phyloP scores from a whole-genome alignment of 805 yeast species.

The Yamadazyma sp. region DNA sequence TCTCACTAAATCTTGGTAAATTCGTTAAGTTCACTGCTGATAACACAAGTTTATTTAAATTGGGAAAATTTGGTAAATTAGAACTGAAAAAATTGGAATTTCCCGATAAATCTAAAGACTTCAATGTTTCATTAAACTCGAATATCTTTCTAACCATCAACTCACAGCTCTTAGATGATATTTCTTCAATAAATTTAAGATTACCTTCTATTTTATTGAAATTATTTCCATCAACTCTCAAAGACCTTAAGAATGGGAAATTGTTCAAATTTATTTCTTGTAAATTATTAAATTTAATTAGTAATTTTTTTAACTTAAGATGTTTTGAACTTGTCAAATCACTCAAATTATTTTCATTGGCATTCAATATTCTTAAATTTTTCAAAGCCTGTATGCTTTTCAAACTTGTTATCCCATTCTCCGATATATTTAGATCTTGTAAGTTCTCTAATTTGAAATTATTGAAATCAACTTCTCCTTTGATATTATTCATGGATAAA shows the following conservation, averaged over 20 bases:
- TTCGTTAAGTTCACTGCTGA: conserved; percentile 43
- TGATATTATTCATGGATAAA: conserved; percentile 39
- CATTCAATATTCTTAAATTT: conserved; percentile 36
- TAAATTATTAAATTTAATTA: conserved; percentile 37
- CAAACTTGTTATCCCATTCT: conserved; percentile 35
- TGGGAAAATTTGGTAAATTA: conserved; percentile 21
- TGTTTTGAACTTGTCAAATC: conserved; percentile 18
- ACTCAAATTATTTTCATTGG: conserved; percentile 38
- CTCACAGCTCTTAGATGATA: conserved; percentile 36
- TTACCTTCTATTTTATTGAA: conserved; percentile 25
- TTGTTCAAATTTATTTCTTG: conserved; percentile 25
- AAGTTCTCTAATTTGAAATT: conserved; percentile 33
- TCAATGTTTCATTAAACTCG: conserved; percentile 20
- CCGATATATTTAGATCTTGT: conserved; percentile 43
- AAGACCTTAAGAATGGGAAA: conserved; percentile 39
- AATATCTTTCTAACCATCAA: conserved; percentile 17
- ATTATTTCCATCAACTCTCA: conserved; percentile 46
- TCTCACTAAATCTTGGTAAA: conserved; percentile 26
- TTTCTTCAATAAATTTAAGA: conserved; percentile 36
- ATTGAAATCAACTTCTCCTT: conserved; percentile 37
- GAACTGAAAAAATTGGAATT: conserved; percentile 18
- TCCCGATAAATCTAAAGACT: conserved; percentile 41
- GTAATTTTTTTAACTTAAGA: conserved; percentile 32
- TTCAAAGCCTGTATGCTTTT: conserved; percentile 34
- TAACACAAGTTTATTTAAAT: conserved; percentile 39